Conservation (phyloP, 441 rosid genomes). For the Jatropha multifida region DNA sequence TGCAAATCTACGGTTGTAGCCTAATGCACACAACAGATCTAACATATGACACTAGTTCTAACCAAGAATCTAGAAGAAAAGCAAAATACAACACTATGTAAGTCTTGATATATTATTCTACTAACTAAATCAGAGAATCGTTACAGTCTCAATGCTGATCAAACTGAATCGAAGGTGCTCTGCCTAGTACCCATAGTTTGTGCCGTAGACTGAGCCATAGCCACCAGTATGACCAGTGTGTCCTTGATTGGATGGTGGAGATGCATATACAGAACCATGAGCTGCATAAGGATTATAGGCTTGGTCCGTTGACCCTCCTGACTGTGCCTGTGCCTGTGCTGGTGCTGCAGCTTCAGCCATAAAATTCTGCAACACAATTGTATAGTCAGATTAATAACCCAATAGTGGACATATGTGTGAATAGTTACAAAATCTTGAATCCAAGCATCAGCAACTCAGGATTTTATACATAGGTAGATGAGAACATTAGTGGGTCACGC, state of each 20-base stretch:
- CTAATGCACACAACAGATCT: slow-evolving; percentile 21
- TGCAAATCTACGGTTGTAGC: slow-evolving; percentile 20
- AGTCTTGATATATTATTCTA: slow-evolving; percentile 9
- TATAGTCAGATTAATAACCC: slow-evolving; percentile 10
- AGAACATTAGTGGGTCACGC: background rate
- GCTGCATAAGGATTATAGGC: slow-evolving; percentile 79
- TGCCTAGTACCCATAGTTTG: slow-evolving; percentile 57
- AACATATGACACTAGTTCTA: slow-evolving; percentile 10
- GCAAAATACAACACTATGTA: slow-evolving; percentile 24
- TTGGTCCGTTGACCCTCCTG: slow-evolving; percentile 60
- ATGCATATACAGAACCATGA: slow-evolving; percentile 59
- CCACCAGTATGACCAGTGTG: slow-evolving; percentile 49
- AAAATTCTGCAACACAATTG: slow-evolving; percentile 63
- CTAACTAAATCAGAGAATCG: slow-evolving; percentile 15
- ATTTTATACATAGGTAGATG: too few species aligned
- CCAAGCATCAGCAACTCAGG: background rate
- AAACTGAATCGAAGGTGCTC: slow-evolving; percentile 2
- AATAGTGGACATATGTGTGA: background rate
- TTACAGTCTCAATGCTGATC: slow-evolving; percentile 11
- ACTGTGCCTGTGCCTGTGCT: slow-evolving; percentile 41
- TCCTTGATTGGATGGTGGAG: slow-evolving; percentile 55
- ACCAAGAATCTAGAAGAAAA: slow-evolving; percentile 14
- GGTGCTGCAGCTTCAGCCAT: slow-evolving; percentile 92
- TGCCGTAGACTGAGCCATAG: slow-evolving; percentile 57
- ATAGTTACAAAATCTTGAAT: background rate